These are phyloP conservation scores for Chytriomyces confervae DNA, from an alignment of 192 early-diverging fungal genomes.

Conservation along the genomic window DNA sequence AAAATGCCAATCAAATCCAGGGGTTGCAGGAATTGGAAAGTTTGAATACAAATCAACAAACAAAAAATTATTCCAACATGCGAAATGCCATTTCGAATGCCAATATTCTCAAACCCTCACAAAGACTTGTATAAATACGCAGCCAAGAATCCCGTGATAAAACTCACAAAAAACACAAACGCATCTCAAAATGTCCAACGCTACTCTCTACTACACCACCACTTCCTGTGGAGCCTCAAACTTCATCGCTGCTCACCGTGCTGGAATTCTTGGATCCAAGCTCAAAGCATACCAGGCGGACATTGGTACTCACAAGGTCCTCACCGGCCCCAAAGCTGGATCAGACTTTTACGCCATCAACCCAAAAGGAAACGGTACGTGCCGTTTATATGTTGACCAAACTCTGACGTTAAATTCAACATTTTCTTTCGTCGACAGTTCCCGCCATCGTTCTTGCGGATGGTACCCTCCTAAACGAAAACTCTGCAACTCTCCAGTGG, in stretches of 20 bases:
- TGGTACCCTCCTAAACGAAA: constrained; percentile 42
- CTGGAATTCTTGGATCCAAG: constrained; percentile 34
- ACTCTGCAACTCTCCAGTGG: constrained; percentile 37
- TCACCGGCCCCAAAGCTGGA: constrained; percentile 31
- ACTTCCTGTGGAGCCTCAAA: constrained; percentile 38
- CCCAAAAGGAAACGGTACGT: constrained; percentile 41
- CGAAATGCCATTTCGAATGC: too few relatives aligned
- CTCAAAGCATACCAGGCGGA: constrained; percentile 31
- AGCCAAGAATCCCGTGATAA: too few relatives aligned
- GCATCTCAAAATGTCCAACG: not conserved
- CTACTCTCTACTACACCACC: constrained; percentile 37
- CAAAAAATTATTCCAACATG: too few relatives aligned
- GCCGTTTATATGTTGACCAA: too few relatives aligned
- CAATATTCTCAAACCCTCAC: too few relatives aligned
- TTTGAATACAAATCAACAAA: too few relatives aligned
- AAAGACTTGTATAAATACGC: too few relatives aligned
- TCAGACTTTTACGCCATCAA: constrained; percentile 38
- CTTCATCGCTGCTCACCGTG: constrained; percentile 38
- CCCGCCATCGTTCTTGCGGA: constrained; percentile 37
- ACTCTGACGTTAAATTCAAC: too few relatives aligned
- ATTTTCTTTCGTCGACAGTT: not conserved
- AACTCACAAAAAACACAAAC: too few relatives aligned
- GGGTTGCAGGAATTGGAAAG: too few relatives aligned
- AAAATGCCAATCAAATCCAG: too few relatives aligned
- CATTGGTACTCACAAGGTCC: constrained; percentile 32